Percentiles rank a stretch among this genome's conserved stretches.
Evolutionary conservation across 331 rosid species (phyloP).

Genomic region (Acacia concinna): DNA sequence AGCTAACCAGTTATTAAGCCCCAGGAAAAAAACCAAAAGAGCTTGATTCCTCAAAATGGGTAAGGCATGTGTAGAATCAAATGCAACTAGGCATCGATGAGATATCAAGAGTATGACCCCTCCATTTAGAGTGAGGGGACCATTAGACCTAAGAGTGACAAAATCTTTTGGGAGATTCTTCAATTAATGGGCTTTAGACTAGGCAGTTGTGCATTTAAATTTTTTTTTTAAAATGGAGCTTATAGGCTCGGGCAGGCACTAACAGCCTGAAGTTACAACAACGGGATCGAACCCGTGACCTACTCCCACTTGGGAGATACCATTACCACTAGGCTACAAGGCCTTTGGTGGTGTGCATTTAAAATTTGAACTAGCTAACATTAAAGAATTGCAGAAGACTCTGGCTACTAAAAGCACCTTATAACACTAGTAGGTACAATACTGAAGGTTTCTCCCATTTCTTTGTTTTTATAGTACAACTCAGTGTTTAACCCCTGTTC

Average conservation of each 20-base stretch:
- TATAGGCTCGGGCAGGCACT: too few species aligned
- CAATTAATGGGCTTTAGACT: slow-evolving; percentile 18
- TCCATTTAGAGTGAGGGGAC: background rate
- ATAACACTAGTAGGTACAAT: slow-evolving; percentile 96
- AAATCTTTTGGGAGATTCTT: background rate
- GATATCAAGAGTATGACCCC: background rate
- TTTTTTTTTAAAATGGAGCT: too few species aligned
- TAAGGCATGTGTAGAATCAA: slow-evolving; percentile 6
- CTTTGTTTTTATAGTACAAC: slow-evolving; percentile 79
- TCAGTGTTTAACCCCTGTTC: slow-evolving; percentile 90
- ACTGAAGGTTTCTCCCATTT: slow-evolving; percentile 93
- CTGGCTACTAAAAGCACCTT: slow-evolving; percentile 50
- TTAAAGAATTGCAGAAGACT: background rate
- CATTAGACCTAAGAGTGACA: slow-evolving; percentile 3
- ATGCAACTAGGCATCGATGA: background rate
- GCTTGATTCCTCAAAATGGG: background rate
- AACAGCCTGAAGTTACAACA: too few species aligned
- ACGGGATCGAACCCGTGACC: too few species aligned
- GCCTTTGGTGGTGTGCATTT: too few species aligned
- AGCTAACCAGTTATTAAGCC: background rate
- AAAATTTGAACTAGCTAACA: background rate
- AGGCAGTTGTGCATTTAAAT: background rate
- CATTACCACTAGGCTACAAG: too few species aligned
- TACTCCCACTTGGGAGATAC: too few species aligned
- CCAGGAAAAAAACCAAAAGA: slow-evolving; percentile 1